phyloP scores from a whole-genome alignment of 306 rosid genomes.

The Castanea sativa region DNA sequence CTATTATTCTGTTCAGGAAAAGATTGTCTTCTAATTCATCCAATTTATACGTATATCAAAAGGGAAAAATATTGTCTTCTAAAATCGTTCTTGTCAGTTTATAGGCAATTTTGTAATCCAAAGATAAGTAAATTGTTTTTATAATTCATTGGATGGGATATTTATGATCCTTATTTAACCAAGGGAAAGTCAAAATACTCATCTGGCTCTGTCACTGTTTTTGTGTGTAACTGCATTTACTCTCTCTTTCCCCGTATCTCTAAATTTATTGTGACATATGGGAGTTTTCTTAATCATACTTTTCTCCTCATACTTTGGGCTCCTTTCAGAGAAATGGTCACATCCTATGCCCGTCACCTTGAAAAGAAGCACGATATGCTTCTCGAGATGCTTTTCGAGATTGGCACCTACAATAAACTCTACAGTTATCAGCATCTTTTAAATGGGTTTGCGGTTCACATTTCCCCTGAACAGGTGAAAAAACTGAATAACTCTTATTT shows the following conservation, averaged over 20 bases:
- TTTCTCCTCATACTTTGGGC: slow-evolving; percentile 11
- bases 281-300: slow-evolving; percentile 11
- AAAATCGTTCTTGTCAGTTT: neutral
- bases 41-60: too few relatives aligned
- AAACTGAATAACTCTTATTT: slow-evolving; percentile 30
- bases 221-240: neutral
- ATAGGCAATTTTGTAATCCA: neutral
- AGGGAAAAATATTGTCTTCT: neutral
- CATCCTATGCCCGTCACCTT: slow-evolving; percentile 85
- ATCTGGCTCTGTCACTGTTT: neutral
- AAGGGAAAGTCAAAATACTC: neutral
- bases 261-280: slow-evolving; percentile 17
- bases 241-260: slow-evolving; percentile 8
- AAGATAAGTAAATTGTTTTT: neutral
- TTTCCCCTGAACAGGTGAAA: slow-evolving; percentile 92
- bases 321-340: slow-evolving; percentile 71
- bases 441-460: slow-evolving; percentile 95
- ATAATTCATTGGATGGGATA: neutral
- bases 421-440: slow-evolving; percentile 94
- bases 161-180: neutral
- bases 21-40: neutral
- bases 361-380: slow-evolving; percentile 90
- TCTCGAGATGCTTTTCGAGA: slow-evolving; percentile 80
- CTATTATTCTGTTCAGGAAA: neutral
- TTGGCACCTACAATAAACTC: slow-evolving; percentile 76